phyloP scores from a whole-genome alignment of 2,329 filamentous ascomycete species.

The Fusarium sacchari region DNA sequence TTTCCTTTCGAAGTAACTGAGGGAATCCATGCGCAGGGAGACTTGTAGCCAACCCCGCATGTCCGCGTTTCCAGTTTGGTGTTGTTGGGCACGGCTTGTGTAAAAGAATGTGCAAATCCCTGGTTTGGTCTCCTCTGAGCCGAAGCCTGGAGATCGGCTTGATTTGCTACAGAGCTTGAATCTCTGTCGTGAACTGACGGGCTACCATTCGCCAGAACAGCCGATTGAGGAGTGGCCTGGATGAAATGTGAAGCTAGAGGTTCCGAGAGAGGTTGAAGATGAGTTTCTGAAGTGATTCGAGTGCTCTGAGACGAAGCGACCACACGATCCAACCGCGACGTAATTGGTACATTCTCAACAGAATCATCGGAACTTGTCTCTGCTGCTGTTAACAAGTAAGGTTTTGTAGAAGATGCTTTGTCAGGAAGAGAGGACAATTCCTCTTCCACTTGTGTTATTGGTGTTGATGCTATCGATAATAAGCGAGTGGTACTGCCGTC shows the following conservation, averaged over 20 bases:
- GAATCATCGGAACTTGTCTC: background rate
- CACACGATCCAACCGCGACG: background rate
- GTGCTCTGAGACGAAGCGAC: background rate
- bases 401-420: background rate
- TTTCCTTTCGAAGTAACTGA: constrained; percentile 27
- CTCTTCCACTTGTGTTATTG: background rate
- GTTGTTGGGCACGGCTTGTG: constrained; percentile 3
- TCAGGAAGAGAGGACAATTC: background rate
- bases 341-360: background rate
- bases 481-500: constrained; percentile 24
- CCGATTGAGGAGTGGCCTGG: background rate
- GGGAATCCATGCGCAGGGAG: constrained; percentile 6
- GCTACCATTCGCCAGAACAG: background rate
- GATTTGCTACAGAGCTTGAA: background rate
- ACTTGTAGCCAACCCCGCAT: background rate
- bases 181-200: background rate
- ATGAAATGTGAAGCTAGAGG: background rate
- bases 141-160: background rate
- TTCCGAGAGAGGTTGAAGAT: background rate
- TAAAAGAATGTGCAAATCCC: background rate
- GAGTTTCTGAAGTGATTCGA: background rate
- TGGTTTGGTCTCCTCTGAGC: constrained; percentile 19
- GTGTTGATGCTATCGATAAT: background rate
- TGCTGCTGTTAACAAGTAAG: background rate
- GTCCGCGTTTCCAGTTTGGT: constrained; percentile 2